phyloP scores from a whole-genome alignment of 2,329 filamentous ascomycete genomes.

The Catunica adiposa region DNA sequence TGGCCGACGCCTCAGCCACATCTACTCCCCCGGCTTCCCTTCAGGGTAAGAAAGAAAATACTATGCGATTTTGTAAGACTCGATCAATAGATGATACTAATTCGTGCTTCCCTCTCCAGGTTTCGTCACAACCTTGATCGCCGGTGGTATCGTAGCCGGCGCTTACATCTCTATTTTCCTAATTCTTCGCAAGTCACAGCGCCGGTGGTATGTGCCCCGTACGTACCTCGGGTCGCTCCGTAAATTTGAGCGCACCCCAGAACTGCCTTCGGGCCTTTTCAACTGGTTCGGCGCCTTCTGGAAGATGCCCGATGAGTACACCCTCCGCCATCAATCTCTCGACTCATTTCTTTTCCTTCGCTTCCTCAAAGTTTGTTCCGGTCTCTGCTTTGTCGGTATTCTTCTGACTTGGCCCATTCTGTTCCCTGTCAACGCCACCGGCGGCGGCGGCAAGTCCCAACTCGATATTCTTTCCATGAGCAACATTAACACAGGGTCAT shows the following conservation, averaged over 20 bases:
- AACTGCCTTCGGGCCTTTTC: conserved; percentile 37
- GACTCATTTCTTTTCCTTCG: conserved; percentile 75
- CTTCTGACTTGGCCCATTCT: conserved; percentile 75
- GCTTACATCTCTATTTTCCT: conserved; percentile 30
- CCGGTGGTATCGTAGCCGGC: conserved; percentile 27
- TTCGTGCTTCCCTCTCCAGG: conserved; percentile 5
- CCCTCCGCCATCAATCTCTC: conserved; percentile 69
- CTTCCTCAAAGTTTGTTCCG: conserved; percentile 53
- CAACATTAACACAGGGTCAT: conserved; percentile 44
- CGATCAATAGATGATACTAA: background rate
- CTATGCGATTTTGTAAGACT: background rate
- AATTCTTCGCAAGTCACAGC: conserved; percentile 27
- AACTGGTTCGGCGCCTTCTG: conserved; percentile 49
- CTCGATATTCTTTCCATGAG: conserved; percentile 66
- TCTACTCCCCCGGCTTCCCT: conserved; percentile 11
- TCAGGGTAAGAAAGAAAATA: conserved; percentile 7
- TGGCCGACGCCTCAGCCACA: conserved; percentile 6
- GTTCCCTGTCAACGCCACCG: conserved; percentile 74
- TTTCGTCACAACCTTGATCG: conserved; percentile 33
- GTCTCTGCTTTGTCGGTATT: conserved; percentile 70
- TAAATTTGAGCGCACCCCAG: conserved; percentile 37
- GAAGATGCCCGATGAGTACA: conserved; percentile 52
- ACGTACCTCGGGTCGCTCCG: conserved; percentile 33
- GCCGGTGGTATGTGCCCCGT: conserved; percentile 33
- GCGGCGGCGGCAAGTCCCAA: conserved; percentile 45